Conservation (phyloP, 1,284 basidiomycete genomes). For the Schizophyllum amplum region DNA sequence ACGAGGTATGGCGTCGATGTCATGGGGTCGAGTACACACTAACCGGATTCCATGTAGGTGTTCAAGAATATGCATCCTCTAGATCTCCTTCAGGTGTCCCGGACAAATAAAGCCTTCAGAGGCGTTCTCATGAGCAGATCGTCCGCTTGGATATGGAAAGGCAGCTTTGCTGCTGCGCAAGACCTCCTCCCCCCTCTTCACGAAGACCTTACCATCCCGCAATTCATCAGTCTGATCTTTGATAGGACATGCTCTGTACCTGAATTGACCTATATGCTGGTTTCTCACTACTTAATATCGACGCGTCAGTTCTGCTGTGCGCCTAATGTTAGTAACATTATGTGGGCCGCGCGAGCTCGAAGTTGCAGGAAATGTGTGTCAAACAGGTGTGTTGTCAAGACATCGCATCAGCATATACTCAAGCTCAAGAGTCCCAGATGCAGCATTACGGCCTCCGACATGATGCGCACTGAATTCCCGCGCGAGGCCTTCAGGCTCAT, state of each 20-base stretch:
- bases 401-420: too few species aligned
- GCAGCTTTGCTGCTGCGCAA: not conserved
- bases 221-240: conserved; percentile 15
- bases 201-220: conserved; percentile 13
- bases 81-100: conserved; percentile 13
- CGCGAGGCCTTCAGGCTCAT: too few species aligned
- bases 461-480: too few species aligned
- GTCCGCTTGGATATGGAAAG: conserved; percentile 12
- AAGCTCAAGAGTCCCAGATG: too few species aligned
- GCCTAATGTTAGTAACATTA: too few species aligned
- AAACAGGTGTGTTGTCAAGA: too few species aligned
- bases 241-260: conserved; percentile 14
- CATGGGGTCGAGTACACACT: too few species aligned
- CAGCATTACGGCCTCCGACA: too few species aligned
- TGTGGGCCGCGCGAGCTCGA: too few species aligned
- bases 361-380: too few species aligned
- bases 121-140: conserved; percentile 14
- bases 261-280: not conserved
- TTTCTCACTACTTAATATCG: not conserved
- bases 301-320: not conserved
- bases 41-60: too few species aligned
- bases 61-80: conserved; percentile 11
- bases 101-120: conserved; percentile 15
- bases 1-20: too few species aligned
- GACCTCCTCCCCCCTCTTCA: conserved; percentile 15